Percentiles rank a stretch among this genome's conserved stretches.
Conservation (phyloP, 805 yeast species). For the Sungouiella thailandica region DNA sequence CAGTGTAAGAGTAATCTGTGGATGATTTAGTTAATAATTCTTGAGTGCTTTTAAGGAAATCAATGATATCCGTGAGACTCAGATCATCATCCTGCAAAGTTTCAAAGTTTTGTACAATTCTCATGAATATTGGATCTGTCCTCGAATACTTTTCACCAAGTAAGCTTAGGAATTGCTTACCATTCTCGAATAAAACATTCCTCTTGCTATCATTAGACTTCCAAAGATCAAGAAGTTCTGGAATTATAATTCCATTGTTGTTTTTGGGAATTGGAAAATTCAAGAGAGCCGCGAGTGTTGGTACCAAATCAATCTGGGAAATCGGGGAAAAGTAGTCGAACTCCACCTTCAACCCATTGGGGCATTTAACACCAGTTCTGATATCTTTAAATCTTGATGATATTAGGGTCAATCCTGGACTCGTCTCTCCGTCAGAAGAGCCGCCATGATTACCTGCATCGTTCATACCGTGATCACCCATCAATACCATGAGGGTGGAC, state of each 20-base stretch:
- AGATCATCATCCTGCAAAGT: no score
- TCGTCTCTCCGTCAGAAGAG: slow-evolving; percentile 85
- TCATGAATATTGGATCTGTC: no score
- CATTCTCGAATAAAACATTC: slow-evolving; percentile 47
- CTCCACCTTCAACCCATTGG: slow-evolving; percentile 33
- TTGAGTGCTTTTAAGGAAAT: slow-evolving; percentile 47
- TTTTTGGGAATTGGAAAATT: slow-evolving; percentile 68
- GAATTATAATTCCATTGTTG: slow-evolving; percentile 67
- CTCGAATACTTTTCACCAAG: slow-evolving; percentile 36
- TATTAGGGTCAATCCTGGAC: slow-evolving; percentile 70
- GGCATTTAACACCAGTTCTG: slow-evolving; percentile 22
- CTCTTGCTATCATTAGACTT: slow-evolving; percentile 24
- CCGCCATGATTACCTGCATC: slow-evolving; percentile 97
- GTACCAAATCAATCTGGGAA: slow-evolving; percentile 70
- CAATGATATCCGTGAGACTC: slow-evolving; percentile 17
- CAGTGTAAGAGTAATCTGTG: slow-evolving; percentile 62
- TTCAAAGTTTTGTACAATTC: no score
- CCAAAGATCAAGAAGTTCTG: slow-evolving; percentile 54
- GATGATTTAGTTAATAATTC: slow-evolving; percentile 51
- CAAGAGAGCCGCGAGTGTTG: slow-evolving; percentile 57
- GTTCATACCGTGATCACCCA: slow-evolving; percentile 98
- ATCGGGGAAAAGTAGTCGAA: slow-evolving; percentile 51
- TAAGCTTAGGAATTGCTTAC: slow-evolving; percentile 49
- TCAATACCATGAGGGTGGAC: slow-evolving; percentile 61
- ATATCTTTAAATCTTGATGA: slow-evolving; percentile 51